Base-by-base conservation (phyloP, 495 filamentous ascomycete genomes). In the Podospora conica region DNA sequence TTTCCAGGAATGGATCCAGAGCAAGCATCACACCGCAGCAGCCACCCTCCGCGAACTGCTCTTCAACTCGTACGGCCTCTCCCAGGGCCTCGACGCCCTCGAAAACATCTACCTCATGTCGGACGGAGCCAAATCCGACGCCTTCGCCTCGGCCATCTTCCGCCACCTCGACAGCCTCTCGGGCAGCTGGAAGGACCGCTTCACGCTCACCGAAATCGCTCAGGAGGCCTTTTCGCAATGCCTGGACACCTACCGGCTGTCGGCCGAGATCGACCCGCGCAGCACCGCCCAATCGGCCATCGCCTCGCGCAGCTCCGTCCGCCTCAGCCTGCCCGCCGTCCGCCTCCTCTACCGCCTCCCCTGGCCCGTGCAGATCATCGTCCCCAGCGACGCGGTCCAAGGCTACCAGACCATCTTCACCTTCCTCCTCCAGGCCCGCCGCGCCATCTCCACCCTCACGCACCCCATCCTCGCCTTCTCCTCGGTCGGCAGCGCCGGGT, bases 321-420 rank as follows among this genome's bases (percentile, higher is more conserved):
- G 81, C 15, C 64, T 68, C 61, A 78, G 82, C 20, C 80, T 93
- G 9, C 77, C 83, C 10, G 76, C 74, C n/a, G 78, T 91, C 6
- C 81, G 79, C 8, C 79, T 91, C 11, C 79, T 78, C 3, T 91
- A 89, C 67, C 75, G 83, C 58, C 81, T 97, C 3, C 86, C 90
- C 9, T 97, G 93, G 93, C 87, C 92, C 0, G 81, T 96, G n/a
- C 89, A 88, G 33, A 95, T 96, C 58, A 85, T 97, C 23, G 81
- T 97, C 57, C 85, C 82, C 0, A 82, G 84, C 24, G 77, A 82
- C 4, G 83, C 86, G 0, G 81, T 93, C 25, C 61, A 71, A 0
- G 78, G 79, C 0, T 96, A 96, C 73, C 88, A 90, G 67, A 77
- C 82, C 3, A 78, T 92, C 18, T 91, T 90, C 66, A 87, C 82